These are phyloP conservation scores for Aspergillus baeticus DNA, from an alignment of 495 filamentous ascomycete species.

Conservation along the genomic window DNA sequence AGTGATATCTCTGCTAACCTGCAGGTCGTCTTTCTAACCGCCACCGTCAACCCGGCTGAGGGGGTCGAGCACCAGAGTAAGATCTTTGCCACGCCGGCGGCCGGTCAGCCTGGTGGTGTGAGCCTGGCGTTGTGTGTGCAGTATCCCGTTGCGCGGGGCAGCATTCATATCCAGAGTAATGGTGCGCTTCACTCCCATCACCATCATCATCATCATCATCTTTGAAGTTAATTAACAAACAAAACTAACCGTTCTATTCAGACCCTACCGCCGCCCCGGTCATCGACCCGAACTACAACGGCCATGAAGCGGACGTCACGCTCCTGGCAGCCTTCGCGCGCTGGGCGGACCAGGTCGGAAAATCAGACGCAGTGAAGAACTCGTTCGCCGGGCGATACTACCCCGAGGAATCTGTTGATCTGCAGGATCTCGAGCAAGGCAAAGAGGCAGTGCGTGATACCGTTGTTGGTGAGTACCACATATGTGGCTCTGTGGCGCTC, in stretches of 20 bases:
- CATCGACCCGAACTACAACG: slow-evolving; percentile 30
- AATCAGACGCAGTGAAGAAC: slow-evolving; percentile 19
- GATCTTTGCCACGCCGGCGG: slow-evolving; percentile 8
- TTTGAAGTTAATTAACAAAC: too few species aligned
- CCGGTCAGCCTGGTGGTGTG: slow-evolving; percentile 17
- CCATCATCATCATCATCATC: background rate
- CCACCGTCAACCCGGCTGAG: slow-evolving; percentile 3
- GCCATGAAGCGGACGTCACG: slow-evolving; percentile 38
- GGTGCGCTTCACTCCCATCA: slow-evolving; percentile 10
- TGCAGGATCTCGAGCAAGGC: slow-evolving; percentile 20
- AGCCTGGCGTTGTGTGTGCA: slow-evolving; percentile 24
- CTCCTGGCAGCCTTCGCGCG: slow-evolving; percentile 30
- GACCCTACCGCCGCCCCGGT: slow-evolving; percentile 22
- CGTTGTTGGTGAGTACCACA: slow-evolving; percentile 14
- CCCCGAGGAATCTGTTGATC: slow-evolving; percentile 19
- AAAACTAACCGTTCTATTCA: background rate
- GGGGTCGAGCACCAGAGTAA: slow-evolving; percentile 23
- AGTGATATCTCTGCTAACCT: slow-evolving; percentile 27
- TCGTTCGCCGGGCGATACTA: slow-evolving; percentile 16
- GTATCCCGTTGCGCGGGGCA: slow-evolving; percentile 51
- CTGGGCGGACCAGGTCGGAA: slow-evolving; percentile 23
- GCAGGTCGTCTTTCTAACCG: slow-evolving; percentile 22
- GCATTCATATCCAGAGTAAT: slow-evolving; percentile 47
- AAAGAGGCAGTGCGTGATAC: slow-evolving; percentile 19
- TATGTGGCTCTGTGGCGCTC: slow-evolving; percentile 55